Evolutionary conservation across 2,329 filamentous ascomycete genomes (phyloP).

Genomic region (Chrysosporium queenslandicum): DNA sequence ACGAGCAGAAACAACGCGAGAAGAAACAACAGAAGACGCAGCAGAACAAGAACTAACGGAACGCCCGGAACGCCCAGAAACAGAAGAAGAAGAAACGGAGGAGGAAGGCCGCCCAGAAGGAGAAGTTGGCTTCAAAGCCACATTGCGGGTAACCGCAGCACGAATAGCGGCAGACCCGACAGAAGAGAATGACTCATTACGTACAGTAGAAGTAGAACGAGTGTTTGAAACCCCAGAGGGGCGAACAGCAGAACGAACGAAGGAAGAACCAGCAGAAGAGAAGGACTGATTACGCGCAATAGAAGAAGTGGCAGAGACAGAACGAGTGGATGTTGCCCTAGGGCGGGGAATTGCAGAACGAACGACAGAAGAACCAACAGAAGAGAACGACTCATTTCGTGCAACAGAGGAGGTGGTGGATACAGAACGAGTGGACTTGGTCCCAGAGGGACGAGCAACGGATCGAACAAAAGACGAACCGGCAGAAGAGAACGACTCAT

Average conservation of each 20-base stretch:
- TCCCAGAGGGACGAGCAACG: background rate
- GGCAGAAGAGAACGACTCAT: constrained; percentile 4
- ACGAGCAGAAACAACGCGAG: background rate
- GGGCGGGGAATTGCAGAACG: background rate
- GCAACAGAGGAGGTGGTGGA: background rate
- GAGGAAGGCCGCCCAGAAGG: background rate
- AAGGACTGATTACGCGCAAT: background rate
- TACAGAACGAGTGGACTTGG: background rate
- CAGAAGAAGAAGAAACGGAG: constrained; percentile 8
- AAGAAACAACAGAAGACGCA: constrained; percentile 6
- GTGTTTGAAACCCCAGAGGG: background rate
- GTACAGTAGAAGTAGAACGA: background rate
- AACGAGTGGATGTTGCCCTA: background rate
- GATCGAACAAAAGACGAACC: background rate
- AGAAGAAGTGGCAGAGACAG: background rate
- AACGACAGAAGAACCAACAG: constrained; percentile 1
- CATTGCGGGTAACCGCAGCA: background rate
- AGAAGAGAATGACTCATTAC: constrained; percentile 1
- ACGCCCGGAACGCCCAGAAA: constrained; percentile 7
- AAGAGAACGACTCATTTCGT: constrained; percentile 4
- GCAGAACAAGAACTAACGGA: constrained; percentile 1
- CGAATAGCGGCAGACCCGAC: background rate
- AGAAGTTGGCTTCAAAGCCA: background rate
- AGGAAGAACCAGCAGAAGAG: background rate
- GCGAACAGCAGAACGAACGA: background rate